Evolutionary conservation across 305 asterid genomes (phyloP).

Genomic region (Lippia alba): DNA sequence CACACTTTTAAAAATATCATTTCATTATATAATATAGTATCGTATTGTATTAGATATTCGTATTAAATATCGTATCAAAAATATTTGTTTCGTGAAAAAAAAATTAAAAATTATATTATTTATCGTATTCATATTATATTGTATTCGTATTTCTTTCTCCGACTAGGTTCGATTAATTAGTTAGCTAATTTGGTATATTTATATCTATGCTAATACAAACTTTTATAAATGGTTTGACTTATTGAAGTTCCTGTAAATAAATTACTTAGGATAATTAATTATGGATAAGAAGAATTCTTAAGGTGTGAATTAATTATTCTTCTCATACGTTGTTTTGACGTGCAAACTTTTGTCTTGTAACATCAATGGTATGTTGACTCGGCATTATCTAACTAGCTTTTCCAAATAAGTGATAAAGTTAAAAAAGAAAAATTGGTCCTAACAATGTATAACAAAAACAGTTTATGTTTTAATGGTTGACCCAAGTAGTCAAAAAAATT

Average conservation of each 20-base stretch:
- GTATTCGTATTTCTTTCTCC: background rate
- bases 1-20: too few relatives aligned
- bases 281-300: background rate
- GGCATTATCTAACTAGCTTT: constrained; percentile 42
- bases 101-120: too few relatives aligned
- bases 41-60: too few relatives aligned
- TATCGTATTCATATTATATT: too few relatives aligned
- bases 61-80: too few relatives aligned
- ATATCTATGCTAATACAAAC: background rate
- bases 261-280: background rate
- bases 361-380: constrained; percentile 61
- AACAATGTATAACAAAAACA: too few relatives aligned
- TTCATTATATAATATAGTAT: too few relatives aligned
- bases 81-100: too few relatives aligned
- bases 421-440: too few relatives aligned
- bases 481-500: too few relatives aligned
- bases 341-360: constrained; percentile 50
- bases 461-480: too few relatives aligned
- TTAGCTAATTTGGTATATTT: constrained; percentile 5
- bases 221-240: background rate
- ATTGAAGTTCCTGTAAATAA: background rate
- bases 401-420: constrained; percentile 32
- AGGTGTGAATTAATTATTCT: background rate
- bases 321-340: too few relatives aligned
- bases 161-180: background rate